A percentile compares a stretch with the other conserved stretches of the same genome.
Conservation (phyloP, 2,329 filamentous ascomycete species). For the Talaromyces sp. region DNA sequence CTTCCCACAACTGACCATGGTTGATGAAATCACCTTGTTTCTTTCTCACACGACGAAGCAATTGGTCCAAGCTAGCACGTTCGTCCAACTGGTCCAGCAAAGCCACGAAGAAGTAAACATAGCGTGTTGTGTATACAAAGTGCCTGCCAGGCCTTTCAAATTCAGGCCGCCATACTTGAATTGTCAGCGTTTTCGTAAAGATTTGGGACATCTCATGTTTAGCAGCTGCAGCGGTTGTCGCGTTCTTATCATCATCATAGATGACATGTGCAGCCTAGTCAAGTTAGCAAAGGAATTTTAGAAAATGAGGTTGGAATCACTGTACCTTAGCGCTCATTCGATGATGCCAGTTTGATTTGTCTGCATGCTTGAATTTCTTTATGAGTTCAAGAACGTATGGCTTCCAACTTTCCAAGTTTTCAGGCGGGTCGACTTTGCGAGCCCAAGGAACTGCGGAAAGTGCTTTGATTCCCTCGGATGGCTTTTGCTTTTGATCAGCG, state of each 20-base stretch:
- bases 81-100: constrained; percentile 76
- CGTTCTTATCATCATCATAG: constrained; percentile 58
- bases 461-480: constrained; percentile 52
- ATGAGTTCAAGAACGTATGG: constrained; percentile 64
- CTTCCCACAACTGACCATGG: constrained; percentile 65
- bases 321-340: constrained; percentile 78
- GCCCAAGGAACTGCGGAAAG: constrained; percentile 59
- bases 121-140: constrained; percentile 87
- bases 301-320: background rate
- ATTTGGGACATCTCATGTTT: constrained; percentile 82
- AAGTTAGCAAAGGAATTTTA: constrained; percentile 27
- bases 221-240: constrained; percentile 60
- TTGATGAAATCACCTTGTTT: constrained; percentile 75
- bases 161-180: constrained; percentile 95
- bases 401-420: constrained; percentile 58
- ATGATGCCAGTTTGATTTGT: constrained; percentile 95
- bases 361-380: constrained; percentile 65
- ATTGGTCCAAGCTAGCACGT: constrained; percentile 71
- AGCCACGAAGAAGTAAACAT: constrained; percentile 78
- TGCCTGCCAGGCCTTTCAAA: constrained; percentile 81
- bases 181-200: constrained; percentile 91
- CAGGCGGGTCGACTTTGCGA: constrained; percentile 52
- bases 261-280: constrained; percentile 60
- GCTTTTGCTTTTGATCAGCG: constrained; percentile 36
- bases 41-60: constrained; percentile 78